phyloP scores from a whole-genome alignment of 805 yeast genomes.

The Cyberlindnera samutprakarnensis region DNA sequence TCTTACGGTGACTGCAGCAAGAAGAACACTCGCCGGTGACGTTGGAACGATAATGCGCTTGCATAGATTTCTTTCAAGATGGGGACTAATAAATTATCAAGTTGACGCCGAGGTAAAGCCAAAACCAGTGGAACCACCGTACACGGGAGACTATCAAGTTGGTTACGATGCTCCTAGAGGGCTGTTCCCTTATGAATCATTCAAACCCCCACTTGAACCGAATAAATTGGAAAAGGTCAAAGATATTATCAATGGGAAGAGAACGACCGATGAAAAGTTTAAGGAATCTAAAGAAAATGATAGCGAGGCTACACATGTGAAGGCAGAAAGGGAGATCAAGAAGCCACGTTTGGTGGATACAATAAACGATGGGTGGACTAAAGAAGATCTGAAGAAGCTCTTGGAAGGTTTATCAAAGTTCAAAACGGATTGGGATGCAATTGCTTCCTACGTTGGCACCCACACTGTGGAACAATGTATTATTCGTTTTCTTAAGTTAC shows the following conservation, averaged over 20 bases:
- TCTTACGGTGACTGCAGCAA: constrained; percentile 80
- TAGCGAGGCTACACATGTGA: no score
- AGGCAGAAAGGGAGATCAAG: no score
- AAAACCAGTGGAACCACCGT: constrained; percentile 60
- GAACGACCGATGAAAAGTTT: no score
- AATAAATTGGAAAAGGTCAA: constrained; percentile 36
- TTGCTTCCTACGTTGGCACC: constrained; percentile 59
- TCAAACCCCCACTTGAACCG: constrained; percentile 48
- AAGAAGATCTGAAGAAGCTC: constrained; percentile 51
- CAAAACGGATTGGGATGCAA: constrained; percentile 73
- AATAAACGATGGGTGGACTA: constrained; percentile 55
- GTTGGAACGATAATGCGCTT: constrained; percentile 83
- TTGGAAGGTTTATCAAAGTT: constrained; percentile 54
- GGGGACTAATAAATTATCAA: constrained; percentile 94
- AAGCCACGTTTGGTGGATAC: constrained; percentile 28
- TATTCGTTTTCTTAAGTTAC: constrained; percentile 67
- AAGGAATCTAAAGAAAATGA: no score
- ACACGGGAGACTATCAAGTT: constrained; percentile 68
- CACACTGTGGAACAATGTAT: constrained; percentile 76
- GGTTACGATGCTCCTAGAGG: constrained; percentile 89
- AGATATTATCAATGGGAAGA: constrained; percentile 22
- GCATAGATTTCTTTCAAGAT: constrained; percentile 74
- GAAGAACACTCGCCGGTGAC: constrained; percentile 88
- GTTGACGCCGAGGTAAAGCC: constrained; percentile 76
- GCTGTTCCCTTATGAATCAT: constrained; percentile 82